phyloP scores from a whole-genome alignment of 2,329 filamentous ascomycete species.

The Laburnicola sp. region DNA sequence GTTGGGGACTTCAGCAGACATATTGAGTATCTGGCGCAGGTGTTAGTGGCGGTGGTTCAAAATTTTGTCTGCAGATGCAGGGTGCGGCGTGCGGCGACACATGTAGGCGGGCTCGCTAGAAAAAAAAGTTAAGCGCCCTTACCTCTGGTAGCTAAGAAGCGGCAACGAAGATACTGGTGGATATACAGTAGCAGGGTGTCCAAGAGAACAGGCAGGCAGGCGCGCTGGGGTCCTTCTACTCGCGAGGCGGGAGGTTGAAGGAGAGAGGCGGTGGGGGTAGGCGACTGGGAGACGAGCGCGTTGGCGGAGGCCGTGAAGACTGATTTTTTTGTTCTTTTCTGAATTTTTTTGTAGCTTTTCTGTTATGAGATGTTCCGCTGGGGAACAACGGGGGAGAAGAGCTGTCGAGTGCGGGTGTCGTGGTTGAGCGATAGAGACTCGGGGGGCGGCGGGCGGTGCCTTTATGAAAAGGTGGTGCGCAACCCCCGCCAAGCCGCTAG shows the following conservation, averaged over 20 bases:
- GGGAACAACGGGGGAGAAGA: constrained; percentile 35
- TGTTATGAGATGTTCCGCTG: constrained; percentile 40
- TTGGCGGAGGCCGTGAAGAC: constrained; percentile 35
- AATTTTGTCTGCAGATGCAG: constrained; percentile 37
- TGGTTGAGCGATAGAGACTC: constrained; percentile 28
- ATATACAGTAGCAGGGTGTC: constrained; percentile 19
- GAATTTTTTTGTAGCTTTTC: constrained; percentile 47
- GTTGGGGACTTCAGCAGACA: constrained; percentile 51
- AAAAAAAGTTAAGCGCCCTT: constrained; percentile 29
- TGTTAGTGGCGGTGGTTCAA: constrained; percentile 30
- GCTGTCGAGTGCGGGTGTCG: constrained; percentile 27
- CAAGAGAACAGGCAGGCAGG: constrained; percentile 26
- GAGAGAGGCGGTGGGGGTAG: constrained; percentile 31
- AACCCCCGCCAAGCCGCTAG: constrained; percentile 6
- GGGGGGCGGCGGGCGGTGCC: constrained; percentile 11
- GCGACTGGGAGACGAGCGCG: constrained; percentile 34
- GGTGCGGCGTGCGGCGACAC: constrained; percentile 29
- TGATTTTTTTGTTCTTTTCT: constrained; percentile 44
- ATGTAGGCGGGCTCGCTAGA: constrained; percentile 40
- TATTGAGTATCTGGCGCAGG: constrained; percentile 32
- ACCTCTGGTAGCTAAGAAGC: constrained; percentile 32
- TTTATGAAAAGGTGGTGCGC: constrained; percentile 6
- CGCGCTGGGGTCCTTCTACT: constrained; percentile 24
- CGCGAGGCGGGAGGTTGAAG: constrained; percentile 25
- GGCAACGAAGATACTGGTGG: constrained; percentile 25